Evolutionary conservation across 257 asterid genomes (phyloP), one percentile per base, ranked within the genome.

Genomic region (Solanum corneliomulleri): DNA sequence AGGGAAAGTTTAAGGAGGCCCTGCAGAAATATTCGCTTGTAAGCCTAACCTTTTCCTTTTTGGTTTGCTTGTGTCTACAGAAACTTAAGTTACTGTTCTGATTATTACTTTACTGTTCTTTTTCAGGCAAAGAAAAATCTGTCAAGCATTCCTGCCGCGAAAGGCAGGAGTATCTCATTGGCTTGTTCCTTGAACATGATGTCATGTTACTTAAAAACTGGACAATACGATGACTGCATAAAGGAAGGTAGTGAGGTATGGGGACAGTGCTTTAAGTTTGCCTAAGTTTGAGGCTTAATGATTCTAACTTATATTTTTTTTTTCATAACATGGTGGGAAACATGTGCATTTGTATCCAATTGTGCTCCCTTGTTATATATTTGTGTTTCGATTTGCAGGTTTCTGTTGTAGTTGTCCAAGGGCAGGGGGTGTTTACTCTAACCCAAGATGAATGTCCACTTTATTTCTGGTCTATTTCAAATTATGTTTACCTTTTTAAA

Each of bases 221-320:
- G 91, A 70, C 97, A 94, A 88, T 94, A 91, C 78, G 93, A 95
- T 9, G 95, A 97, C 89, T 97, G 99, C 89, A 83, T 97, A 75
- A 52, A 37, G 83, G 99, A 97, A 92, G 99, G 98, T 87, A 90
- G 98, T 25, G 99, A 97, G 99, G 99, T 96, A 92, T 91, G 93
- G 84, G 11, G 23, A 49, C 49, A 81, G 85, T 49, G 29, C 85
- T 47, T 27, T 18, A 80, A 16, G 85, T 29, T 80, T 80, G 42
- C 85, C 68, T 18, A 29, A 8, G 4, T 29, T 80, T 29, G 85
- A 29, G 66, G 68, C 42, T 31, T 23, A 80, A 27, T 29, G 68
- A 29, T 80, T 47, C 27, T 49, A 16, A 29, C 15, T 27, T 27
- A 47, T 25, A 29, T 45, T 45, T 4, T 77, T 44, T 70, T 25